A percentile compares a stretch with the other conserved stretches of the same genome.
phyloP scores from a whole-genome alignment of 1,139 yeast genomes.

The Wickerhamomyces sp. region DNA sequence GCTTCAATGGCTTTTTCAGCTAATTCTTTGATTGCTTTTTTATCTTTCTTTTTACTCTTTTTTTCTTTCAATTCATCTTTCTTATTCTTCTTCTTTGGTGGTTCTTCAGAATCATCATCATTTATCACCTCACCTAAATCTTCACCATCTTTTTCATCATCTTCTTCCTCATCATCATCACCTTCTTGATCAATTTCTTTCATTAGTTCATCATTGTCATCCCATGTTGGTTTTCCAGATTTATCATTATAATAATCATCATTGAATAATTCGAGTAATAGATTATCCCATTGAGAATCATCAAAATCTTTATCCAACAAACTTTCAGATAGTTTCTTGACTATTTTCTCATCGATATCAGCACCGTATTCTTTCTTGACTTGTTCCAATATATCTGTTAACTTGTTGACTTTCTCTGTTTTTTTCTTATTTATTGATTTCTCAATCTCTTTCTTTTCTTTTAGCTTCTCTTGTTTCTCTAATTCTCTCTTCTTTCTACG shows the following conservation, averaged over 20 bases:
- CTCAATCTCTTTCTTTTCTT: conserved; percentile 52
- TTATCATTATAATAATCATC: conserved; percentile 71
- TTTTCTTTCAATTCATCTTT: conserved; percentile 51
- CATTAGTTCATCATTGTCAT: conserved; percentile 44
- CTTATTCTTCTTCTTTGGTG: conserved; percentile 37
- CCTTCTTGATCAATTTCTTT: conserved; percentile 26
- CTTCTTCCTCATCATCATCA: conserved; percentile 22
- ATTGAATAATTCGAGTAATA: conserved; percentile 80
- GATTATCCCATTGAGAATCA: conserved; percentile 86
- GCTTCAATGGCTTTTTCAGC: conserved; percentile 71
- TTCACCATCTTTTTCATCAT: conserved; percentile 17
- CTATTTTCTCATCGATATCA: conserved; percentile 55
- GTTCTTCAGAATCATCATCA: conserved; percentile 17
- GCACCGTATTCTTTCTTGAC: conserved; percentile 82
- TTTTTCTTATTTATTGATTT: conserved; percentile 68
- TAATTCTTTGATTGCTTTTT: conserved; percentile 52
- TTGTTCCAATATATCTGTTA: conserved; percentile 69
- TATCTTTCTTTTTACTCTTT: conserved; percentile 57
- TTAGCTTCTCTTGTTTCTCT: conserved; percentile 49
- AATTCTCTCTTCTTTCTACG: conserved; percentile 82
- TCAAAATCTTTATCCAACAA: conserved; percentile 85
- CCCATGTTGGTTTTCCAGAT: conserved; percentile 50
- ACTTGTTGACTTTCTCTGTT: conserved; percentile 68
- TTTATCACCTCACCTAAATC: conserved; percentile 17
- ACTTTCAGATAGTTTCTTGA: conserved; percentile 62